phyloP scores from a whole-genome alignment of 2,329 filamentous ascomycete genomes.

The Alternaria postmessia region DNA sequence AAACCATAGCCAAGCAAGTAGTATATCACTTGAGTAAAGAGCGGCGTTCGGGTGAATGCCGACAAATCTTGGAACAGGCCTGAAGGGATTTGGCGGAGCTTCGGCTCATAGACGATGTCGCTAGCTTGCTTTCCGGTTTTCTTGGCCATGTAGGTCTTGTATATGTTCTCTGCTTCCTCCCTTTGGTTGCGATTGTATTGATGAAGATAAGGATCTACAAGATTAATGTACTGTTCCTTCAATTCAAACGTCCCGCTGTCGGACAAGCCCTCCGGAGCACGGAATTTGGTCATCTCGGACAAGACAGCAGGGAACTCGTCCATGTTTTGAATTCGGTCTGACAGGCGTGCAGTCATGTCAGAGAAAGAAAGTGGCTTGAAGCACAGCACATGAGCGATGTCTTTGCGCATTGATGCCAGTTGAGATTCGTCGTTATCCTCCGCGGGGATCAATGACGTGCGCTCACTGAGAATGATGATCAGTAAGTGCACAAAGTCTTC shows the following conservation, averaged over 20 bases:
- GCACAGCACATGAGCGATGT: conserved; percentile 92
- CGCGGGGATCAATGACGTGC: conserved; percentile 76
- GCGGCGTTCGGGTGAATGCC: conserved; percentile 80
- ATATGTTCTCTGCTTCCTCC: conserved; percentile 91
- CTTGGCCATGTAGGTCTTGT: conserved; percentile 85
- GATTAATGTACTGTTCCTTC: conserved; percentile 82
- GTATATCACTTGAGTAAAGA: conserved; percentile 91
- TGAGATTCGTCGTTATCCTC: conserved; percentile 72
- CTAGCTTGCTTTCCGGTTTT: conserved; percentile 81
- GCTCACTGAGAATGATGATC: conserved; percentile 88
- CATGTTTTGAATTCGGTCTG: conserved; percentile 87
- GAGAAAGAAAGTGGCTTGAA: conserved; percentile 97
- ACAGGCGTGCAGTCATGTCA: conserved; percentile 84
- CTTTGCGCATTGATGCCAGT: conserved; percentile 78
- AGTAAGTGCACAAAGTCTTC: conserved; percentile 96
- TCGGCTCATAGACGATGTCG: conserved; percentile 92
- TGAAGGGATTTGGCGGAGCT: conserved; percentile 75
- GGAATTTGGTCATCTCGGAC: conserved; percentile 87
- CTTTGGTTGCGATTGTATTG: conserved; percentile 97
- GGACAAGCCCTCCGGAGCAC: conserved; percentile 86
- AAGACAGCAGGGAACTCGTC: conserved; percentile 87
- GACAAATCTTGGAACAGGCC: conserved; percentile 80
- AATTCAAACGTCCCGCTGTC: conserved; percentile 95
- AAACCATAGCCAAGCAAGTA: conserved; percentile 85
- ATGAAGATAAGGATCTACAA: conserved; percentile 93